Evolutionary conservation across 768 basidiomycete species (phyloP), one percentile per base, ranked within the genome.

Genomic region (Ephemerocybe angulata): DNA sequence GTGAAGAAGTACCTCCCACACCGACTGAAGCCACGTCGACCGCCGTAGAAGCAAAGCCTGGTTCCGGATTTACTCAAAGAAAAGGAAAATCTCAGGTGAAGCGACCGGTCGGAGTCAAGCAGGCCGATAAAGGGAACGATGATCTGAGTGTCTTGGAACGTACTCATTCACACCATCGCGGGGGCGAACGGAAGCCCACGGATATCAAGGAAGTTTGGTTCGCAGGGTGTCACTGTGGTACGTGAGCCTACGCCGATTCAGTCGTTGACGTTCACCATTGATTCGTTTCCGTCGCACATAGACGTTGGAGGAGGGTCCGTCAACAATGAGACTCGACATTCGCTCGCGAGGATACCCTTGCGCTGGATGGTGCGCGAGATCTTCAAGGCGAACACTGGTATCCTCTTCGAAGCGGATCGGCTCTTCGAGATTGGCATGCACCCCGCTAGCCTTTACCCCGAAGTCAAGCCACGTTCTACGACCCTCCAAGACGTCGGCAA

Each of bases 351-450:
- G 49, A 81, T 84, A 38, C 66, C 83, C 3, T 73, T 86, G 2
- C 75, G 78, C 1, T 86, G 88, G 88, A 87, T 90, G 86, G 69
- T 90, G 28, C 80, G 87, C 29, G 82, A 89, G 62, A 82, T 79
- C 60, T 85, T 88, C 76, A 76, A 76, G 53, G 65, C 79, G 8
- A 70, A 83, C 0, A 76, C 82, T 0, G 86, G 85, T 0, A 85
- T 88, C 40, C 70, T 86, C 60, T 88, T 88, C 68, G 67, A 79
- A 31, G 65, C 76, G 0, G 69, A 75, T 11, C 68, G 68, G 37
- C 74, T 87, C 30, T 65, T 64, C 10, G 65, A 70, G 19, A 71
- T 84, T 19, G 83, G 84, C 0, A 61, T 86, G 50, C 79, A 85
- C 50, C 75, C 74, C 0, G 49, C 66, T 50, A 75, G 68, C 25